Conservation (phyloP, 164 flowering plant genomes). For the Nelumbo lutea region DNA sequence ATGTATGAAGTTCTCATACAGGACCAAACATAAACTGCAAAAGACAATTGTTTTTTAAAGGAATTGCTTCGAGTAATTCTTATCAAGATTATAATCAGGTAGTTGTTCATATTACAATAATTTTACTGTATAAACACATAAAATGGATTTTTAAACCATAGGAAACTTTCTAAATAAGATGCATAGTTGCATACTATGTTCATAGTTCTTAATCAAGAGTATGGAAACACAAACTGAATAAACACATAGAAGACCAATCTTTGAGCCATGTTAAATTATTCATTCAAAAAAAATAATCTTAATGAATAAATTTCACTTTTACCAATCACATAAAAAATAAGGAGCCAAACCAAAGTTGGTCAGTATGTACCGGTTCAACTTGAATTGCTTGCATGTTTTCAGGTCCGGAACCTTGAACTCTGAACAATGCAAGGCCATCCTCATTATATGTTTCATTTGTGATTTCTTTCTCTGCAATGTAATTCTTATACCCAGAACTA, state of each 20-base stretch:
- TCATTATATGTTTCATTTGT: constrained; percentile 81
- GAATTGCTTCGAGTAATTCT: too few species aligned
- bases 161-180: too few species aligned
- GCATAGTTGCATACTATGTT: too few species aligned
- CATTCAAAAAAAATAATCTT: not conserved
- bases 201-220: not conserved
- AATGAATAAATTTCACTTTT: not conserved
- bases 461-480: constrained; percentile 56
- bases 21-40: too few species aligned
- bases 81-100: too few species aligned
- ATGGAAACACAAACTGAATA: not conserved
- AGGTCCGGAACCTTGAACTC: constrained; percentile 97
- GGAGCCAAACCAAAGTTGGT: constrained; percentile 3
- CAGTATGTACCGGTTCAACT: constrained; percentile 67
- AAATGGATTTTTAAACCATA: too few species aligned
- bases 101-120: too few species aligned
- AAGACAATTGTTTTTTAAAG: too few species aligned
- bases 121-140: too few species aligned
- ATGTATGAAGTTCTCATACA: too few species aligned
- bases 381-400: constrained; percentile 99
- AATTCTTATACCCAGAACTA: constrained; percentile 77
- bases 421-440: constrained; percentile 81
- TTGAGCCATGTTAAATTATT: not conserved
- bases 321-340: not conserved
- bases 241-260: not conserved